phyloP scores from a whole-genome alignment of 164 flowering plant species.

The Taxillus chinensis region DNA sequence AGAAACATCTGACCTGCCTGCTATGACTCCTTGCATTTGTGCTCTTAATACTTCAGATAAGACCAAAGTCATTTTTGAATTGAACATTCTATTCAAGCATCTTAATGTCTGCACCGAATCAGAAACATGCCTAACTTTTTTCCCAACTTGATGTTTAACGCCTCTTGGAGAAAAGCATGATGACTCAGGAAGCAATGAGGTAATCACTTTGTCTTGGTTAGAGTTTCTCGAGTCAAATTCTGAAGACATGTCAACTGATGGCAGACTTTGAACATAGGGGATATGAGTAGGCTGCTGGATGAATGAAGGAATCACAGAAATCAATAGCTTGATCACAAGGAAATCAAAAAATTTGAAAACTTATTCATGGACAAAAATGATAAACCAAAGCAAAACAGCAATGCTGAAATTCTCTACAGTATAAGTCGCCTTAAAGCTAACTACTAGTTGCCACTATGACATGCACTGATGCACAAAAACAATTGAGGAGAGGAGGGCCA shows the following conservation, averaged over 20 bases:
- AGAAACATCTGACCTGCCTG: neutral
- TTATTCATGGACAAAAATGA: neutral
- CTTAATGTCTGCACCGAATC: slow-evolving; percentile 1
- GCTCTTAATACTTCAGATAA: neutral
- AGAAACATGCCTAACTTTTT: slow-evolving; percentile 1
- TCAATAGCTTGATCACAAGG: neutral
- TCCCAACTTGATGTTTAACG: slow-evolving; percentile 9
- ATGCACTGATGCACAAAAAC: neutral
- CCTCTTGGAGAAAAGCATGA: slow-evolving; percentile 5
- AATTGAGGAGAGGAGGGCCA: too few species aligned
- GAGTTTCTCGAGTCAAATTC: slow-evolving; percentile 3
- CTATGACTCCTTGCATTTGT: neutral
- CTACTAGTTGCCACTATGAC: neutral
- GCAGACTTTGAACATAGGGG: slow-evolving; percentile 6
- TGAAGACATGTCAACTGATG: slow-evolving; percentile 5
- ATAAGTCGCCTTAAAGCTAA: neutral
- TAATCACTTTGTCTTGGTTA: slow-evolving; percentile 4
- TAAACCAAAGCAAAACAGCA: neutral
- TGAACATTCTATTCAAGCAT: neutral
- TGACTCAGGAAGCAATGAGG: slow-evolving; percentile 3
- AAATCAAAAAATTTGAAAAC: neutral
- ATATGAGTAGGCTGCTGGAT: slow-evolving; percentile 14
- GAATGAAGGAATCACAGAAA: neutral
- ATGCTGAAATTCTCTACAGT: neutral
- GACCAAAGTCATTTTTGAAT: neutral